A percentile compares a stretch with the other conserved stretches of the same genome.
These are phyloP conservation scores for Globisporangium radiosum DNA, from an alignment of 352 stramenopile genomes.

Conservation along the genomic window DNA sequence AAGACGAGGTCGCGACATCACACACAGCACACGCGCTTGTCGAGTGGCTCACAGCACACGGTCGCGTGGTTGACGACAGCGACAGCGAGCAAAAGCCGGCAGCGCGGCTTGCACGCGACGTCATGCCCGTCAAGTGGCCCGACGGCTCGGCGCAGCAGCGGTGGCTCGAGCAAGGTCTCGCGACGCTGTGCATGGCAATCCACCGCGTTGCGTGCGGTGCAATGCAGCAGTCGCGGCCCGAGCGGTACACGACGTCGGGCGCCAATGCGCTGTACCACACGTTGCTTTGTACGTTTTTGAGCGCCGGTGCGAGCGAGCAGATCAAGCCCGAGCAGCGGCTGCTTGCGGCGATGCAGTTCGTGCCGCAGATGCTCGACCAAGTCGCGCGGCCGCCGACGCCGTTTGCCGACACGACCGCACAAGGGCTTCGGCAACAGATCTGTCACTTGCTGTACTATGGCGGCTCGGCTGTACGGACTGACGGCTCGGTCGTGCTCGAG, in stretches of 20 bases:
- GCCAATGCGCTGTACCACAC: slow-evolving; percentile 79
- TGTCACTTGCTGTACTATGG: slow-evolving; percentile 65
- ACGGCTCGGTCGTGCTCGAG: slow-evolving; percentile 66
- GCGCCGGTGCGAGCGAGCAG: slow-evolving; percentile 47
- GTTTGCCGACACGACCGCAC: slow-evolving; percentile 17
- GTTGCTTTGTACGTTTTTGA: slow-evolving; percentile 68
- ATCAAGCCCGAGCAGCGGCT: slow-evolving; percentile 56
- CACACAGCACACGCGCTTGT: slow-evolving; percentile 22
- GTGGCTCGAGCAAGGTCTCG: slow-evolving; percentile 63
- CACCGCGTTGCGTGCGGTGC: slow-evolving; percentile 78
- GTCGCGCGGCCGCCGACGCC: slow-evolving; percentile 24
- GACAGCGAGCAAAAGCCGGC: slow-evolving; percentile 26
- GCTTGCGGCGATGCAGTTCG: slow-evolving; percentile 63
- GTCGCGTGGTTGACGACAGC: slow-evolving; percentile 7
- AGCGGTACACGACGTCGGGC: slow-evolving; percentile 69
- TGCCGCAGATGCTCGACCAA: slow-evolving; percentile 68
- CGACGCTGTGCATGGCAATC: slow-evolving; percentile 79
- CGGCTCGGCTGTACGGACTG: slow-evolving; percentile 55
- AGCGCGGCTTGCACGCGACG: background rate
- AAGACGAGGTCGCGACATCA: background rate
- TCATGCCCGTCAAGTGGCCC: slow-evolving; percentile 1
- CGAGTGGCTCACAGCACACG: slow-evolving; percentile 34
- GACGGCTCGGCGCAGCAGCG: slow-evolving; percentile 26
- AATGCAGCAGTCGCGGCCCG: slow-evolving; percentile 77
- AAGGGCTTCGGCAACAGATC: slow-evolving; percentile 35